phyloP scores from a whole-genome alignment of 805 yeast genomes.

The Nematodospora valgi region DNA sequence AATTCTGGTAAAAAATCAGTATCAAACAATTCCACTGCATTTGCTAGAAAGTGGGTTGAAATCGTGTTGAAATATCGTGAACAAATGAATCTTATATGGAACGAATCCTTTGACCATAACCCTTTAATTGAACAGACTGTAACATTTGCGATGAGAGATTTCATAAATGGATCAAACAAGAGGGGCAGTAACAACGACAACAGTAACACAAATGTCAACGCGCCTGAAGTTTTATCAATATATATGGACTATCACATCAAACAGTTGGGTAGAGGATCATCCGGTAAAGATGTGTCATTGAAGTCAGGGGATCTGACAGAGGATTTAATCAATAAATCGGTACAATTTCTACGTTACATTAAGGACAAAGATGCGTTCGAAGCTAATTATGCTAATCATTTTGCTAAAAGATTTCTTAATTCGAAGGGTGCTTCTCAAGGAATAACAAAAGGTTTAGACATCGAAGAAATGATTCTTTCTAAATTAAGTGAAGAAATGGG shows the following conservation, averaged over 20 bases:
- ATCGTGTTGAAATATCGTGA: constrained; percentile 49
- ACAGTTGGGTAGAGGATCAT: constrained; percentile 25
- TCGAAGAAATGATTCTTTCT: constrained; percentile 66
- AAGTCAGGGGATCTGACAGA: constrained; percentile 22
- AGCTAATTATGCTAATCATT: constrained; percentile 76
- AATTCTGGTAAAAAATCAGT: constrained; percentile 12
- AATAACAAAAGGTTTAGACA: constrained; percentile 40
- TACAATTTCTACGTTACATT: constrained; percentile 62
- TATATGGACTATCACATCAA: constrained; percentile 41
- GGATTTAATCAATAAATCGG: constrained; percentile 49
- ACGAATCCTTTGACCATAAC: constrained; percentile 48
- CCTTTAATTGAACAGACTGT: constrained; percentile 49
- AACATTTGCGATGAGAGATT: constrained; percentile 58
- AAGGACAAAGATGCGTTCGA: constrained; percentile 86
- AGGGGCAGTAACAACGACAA: constrained; percentile 28
- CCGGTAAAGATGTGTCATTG: constrained; percentile 8
- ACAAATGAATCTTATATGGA: constrained; percentile 48
- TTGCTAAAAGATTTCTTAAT: constrained; percentile 69
- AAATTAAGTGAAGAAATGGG: constrained; percentile 76
- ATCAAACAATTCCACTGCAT: constrained; percentile 35
- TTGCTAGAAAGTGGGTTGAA: constrained; percentile 69
- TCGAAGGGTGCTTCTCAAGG: constrained; percentile 24
- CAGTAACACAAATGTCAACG: constrained; percentile 18
- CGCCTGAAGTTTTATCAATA: constrained; percentile 38
- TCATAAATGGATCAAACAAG: constrained; percentile 51